Percentiles rank a stretch among this genome's conserved stretches.
phyloP scores from a whole-genome alignment of 768 basidiomycete genomes.

The Termitomyces sp. region DNA sequence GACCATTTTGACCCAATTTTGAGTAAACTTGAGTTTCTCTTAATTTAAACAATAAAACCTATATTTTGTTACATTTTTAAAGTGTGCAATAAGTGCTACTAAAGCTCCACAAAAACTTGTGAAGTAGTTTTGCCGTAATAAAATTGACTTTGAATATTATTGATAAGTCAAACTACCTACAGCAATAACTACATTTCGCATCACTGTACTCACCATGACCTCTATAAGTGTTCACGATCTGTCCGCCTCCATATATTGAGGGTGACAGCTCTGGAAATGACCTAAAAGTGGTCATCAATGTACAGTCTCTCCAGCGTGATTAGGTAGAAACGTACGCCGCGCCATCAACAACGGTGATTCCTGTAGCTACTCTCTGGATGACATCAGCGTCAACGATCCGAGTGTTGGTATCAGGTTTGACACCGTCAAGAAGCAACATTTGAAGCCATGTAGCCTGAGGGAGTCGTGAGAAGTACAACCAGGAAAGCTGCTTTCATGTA shows the following conservation, averaged over 20 bases:
- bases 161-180: too few relatives aligned
- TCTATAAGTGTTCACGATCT: slow-evolving; percentile 18
- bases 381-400: slow-evolving; percentile 1
- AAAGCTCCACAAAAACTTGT: too few relatives aligned
- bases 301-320: neutral
- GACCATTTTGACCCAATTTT: too few relatives aligned
- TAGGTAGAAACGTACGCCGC: neutral
- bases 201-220: slow-evolving; percentile 22
- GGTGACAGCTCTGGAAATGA: slow-evolving; percentile 19
- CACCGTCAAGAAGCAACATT: slow-evolving; percentile 13
- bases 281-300: neutral
- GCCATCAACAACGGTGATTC: neutral
- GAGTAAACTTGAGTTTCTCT: too few relatives aligned
- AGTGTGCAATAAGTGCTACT: too few relatives aligned
- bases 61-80: too few relatives aligned
- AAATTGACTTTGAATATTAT: too few relatives aligned
- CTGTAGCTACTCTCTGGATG: neutral
- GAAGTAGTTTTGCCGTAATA: too few relatives aligned
- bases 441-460: slow-evolving; percentile 18
- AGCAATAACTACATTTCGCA: too few relatives aligned
- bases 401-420: slow-evolving; percentile 5
- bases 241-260: slow-evolving; percentile 21
- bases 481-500: neutral
- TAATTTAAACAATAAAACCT: too few relatives aligned
- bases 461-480: neutral